Percentiles rank a stretch among this genome's conserved stretches.
phyloP scores from a whole-genome alignment of 1,139 yeast species.

The Zygosaccharomyces sapae region DNA sequence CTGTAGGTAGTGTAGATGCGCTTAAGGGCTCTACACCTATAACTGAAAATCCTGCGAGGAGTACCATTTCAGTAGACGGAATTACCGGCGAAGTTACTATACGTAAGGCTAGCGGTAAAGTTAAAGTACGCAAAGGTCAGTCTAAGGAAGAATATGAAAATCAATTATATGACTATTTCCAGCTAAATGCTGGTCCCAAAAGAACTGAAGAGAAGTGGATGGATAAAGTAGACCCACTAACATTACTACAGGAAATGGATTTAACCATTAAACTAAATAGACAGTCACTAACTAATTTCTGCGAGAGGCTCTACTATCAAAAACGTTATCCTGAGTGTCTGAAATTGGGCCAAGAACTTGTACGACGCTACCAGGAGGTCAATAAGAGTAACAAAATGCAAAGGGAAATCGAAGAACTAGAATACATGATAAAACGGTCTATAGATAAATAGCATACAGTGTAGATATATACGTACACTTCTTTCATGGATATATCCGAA shows the following conservation, averaged over 20 bases:
- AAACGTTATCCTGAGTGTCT: conserved; percentile 47
- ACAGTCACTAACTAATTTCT: conserved; percentile 26
- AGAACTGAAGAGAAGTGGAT: conserved; percentile 49
- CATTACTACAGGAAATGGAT: conserved; percentile 11
- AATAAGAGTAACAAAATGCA: conserved; percentile 40
- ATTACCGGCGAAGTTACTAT: conserved; percentile 36
- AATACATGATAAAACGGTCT: conserved; percentile 43
- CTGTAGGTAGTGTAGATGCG: conserved; percentile 1
- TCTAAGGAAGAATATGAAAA: conserved; percentile 47
- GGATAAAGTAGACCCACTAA: conserved; percentile 20
- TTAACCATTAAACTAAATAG: conserved; percentile 28
- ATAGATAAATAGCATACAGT: conserved; percentile 10
- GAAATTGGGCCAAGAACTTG: conserved; percentile 35
- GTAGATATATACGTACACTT: too few relatives aligned
- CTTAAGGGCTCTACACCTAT: not conserved
- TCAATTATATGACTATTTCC: conserved; percentile 44
- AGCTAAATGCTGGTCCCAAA: conserved; percentile 45
- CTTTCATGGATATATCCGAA: conserved; percentile 43
- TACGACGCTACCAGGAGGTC: conserved; percentile 34
- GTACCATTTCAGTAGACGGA: conserved; percentile 20
- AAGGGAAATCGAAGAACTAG: conserved; percentile 46
- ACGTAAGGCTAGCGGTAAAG: conserved; percentile 39
- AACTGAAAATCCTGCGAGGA: conserved; percentile 14
- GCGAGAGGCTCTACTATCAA: conserved; percentile 47
- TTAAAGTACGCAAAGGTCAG: conserved; percentile 51